Evolutionary conservation across 768 basidiomycete genomes (phyloP).

Genomic region (Leccinum imitatum): DNA sequence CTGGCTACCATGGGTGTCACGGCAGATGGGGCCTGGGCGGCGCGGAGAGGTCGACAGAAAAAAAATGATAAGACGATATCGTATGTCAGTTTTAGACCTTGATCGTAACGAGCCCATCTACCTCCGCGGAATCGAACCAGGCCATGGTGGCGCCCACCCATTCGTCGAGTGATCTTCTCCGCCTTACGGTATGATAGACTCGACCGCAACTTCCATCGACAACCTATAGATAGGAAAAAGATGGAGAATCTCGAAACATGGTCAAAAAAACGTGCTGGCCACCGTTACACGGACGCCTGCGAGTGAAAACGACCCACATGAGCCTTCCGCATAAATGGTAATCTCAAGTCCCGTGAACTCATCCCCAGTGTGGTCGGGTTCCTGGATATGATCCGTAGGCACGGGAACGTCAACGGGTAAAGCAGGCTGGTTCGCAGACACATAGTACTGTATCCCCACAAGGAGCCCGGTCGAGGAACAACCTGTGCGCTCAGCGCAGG

Average conservation of each 20-base stretch:
- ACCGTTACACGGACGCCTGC: constrained; percentile 5
- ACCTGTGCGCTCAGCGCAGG: not conserved
- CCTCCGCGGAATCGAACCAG: constrained; percentile 26
- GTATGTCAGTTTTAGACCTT: constrained; percentile 8
- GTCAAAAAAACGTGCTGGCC: constrained; percentile 7
- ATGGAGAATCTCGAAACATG: not conserved
- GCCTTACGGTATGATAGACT: constrained; percentile 6
- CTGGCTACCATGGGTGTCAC: not conserved
- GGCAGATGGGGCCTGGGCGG: constrained; percentile 20
- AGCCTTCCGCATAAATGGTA: not conserved
- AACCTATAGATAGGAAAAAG: not conserved
- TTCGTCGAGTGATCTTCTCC: constrained; percentile 6
- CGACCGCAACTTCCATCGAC: constrained; percentile 1
- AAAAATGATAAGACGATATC: too few species aligned
- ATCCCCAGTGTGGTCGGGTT: not conserved
- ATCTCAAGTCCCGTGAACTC: not conserved
- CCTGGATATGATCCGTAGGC: constrained; percentile 21
- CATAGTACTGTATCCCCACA: not conserved
- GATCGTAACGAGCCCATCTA: constrained; percentile 10
- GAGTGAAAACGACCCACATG: not conserved
- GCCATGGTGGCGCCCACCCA: not conserved
- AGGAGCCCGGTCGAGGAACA: not conserved
- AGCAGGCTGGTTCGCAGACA: not conserved
- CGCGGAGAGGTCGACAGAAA: too few species aligned
- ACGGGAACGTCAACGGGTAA: not conserved